A percentile compares a stretch with the other conserved stretches of the same genome.
Conservation (phyloP, 2,329 filamentous ascomycete species). For the Stagonosporopsis chrysanthemi region DNA sequence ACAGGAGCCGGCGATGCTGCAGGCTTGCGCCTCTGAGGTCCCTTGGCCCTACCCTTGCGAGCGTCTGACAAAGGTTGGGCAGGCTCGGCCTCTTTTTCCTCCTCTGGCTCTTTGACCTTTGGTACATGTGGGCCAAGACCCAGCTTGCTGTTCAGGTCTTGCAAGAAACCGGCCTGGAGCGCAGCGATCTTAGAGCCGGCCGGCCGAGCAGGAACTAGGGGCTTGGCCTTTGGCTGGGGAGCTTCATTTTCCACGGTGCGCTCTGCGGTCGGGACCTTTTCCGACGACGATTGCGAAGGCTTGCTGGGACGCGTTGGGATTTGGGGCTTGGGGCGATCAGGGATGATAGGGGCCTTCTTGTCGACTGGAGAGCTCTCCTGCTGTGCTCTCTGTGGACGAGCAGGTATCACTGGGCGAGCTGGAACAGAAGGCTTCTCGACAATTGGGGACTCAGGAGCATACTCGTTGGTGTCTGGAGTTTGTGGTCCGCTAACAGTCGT, state of each 20-base stretch:
- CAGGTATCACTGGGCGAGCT: constrained; percentile 40
- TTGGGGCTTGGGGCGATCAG: constrained; percentile 69
- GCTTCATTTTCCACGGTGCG: constrained; percentile 44
- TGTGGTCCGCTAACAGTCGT: constrained; percentile 70
- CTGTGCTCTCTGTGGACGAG: constrained; percentile 43
- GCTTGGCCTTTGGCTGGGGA: constrained; percentile 73
- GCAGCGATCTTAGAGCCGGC: constrained; percentile 87
- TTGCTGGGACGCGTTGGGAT: constrained; percentile 68
- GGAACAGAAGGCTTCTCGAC: constrained; percentile 42
- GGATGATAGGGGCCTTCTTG: constrained; percentile 60
- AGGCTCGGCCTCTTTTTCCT: constrained; percentile 65
- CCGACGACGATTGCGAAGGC: constrained; percentile 51
- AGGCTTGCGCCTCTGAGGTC: constrained; percentile 78
- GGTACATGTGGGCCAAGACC: constrained; percentile 82
- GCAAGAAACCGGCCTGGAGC: constrained; percentile 90
- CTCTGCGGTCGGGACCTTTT: constrained; percentile 45
- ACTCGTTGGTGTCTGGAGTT: constrained; percentile 56
- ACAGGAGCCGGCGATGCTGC: constrained; percentile 64
- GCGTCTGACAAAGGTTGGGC: constrained; percentile 86
- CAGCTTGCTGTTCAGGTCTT: constrained; percentile 87
- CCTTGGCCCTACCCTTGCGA: constrained; percentile 86
- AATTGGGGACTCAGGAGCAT: constrained; percentile 44
- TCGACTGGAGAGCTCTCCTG: constrained; percentile 57
- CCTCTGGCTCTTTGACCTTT: constrained; percentile 76
- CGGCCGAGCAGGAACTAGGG: constrained; percentile 79